Evolutionary conservation across 2,329 filamentous ascomycete genomes (phyloP).

Genomic region (Penicillium psychrosexuale): DNA sequence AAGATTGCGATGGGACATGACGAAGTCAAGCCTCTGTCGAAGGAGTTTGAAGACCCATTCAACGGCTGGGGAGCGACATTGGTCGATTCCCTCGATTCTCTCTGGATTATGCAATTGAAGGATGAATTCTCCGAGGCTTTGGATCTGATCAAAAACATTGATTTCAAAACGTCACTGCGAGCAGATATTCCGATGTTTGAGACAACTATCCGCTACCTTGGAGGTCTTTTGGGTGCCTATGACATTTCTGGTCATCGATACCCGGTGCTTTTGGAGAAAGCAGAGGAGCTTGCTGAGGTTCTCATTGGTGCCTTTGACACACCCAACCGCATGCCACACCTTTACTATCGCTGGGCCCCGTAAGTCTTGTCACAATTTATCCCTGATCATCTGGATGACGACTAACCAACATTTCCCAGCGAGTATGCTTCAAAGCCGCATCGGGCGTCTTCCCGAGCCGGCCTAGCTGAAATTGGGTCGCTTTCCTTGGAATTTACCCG

Average conservation of each 20-base stretch:
- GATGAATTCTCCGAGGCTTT: conserved; percentile 78
- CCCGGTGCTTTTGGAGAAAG: conserved; percentile 69
- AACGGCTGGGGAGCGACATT: conserved; percentile 88
- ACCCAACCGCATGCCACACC: conserved; percentile 85
- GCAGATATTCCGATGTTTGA: conserved; percentile 84
- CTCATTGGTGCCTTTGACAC: conserved; percentile 84
- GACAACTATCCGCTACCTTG: conserved; percentile 86
- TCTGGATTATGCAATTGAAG: conserved; percentile 81
- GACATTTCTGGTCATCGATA: conserved; percentile 75
- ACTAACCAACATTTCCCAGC: conserved; percentile 18
- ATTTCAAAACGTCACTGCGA: conserved; percentile 71
- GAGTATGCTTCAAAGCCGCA: conserved; percentile 61
- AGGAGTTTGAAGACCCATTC: conserved; percentile 71
- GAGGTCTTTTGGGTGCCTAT: conserved; percentile 79
- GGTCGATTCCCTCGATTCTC: conserved; percentile 76
- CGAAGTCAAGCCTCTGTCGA: conserved; percentile 72
- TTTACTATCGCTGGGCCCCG: conserved; percentile 76
- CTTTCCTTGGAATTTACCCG: conserved; percentile 86
- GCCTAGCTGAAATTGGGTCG: conserved; percentile 70
- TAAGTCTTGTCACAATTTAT: conserved; percentile 31
- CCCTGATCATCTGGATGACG: neutral
- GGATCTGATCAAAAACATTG: conserved; percentile 66
- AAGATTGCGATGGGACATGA: conserved; percentile 80
- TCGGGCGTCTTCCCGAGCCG: conserved; percentile 54
- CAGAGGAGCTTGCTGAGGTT: conserved; percentile 73